Evolutionary conservation across 148 eudicot genomes (phyloP), one percentile per base, ranked within the genome.

Genomic region (Camellia granthamiana): DNA sequence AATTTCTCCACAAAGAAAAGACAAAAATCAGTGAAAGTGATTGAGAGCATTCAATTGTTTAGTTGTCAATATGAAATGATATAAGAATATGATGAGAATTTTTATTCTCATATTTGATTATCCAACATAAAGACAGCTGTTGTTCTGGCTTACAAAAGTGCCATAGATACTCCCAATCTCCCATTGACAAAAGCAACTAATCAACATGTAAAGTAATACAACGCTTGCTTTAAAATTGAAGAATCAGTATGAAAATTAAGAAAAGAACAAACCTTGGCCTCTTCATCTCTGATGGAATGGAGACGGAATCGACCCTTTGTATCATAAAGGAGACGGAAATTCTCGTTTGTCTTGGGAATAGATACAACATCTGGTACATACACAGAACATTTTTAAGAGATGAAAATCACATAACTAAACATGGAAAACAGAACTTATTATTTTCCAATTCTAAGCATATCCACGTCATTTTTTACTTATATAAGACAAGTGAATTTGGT

Each of bases 271-370:
- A 90, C 92, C 90, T 90, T 88, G 9, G 93, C 80, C 77, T 90
- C 91, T 68, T 90, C 93, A 78, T 90, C 93, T 65, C 93, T 86
- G 79, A 88, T 4, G 3, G 91, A 88, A 78, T 88, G 93, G 19
- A 88, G 86, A 47, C 93, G 78, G 78, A 90, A 90, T 18, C 93
- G 81, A 21, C 93, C 93, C 87, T 90, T 90, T 70, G 89, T 89
- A 18, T 90, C 92, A 72, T 90, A 90, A 2, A 90, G 83, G 38
- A 88, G 91, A 78, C 93, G 91, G 86, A 90, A 90, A 77, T 82
- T 88, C 82, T 88, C 91, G 73, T 88, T 85, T 38, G 92, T 86
- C 72, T 90, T 90, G 7, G 93, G 93, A 55, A 90, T 90, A 0
- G 93, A 87, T 2, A 90, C 85, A 73, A 90, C 91, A 88, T 90